Evolutionary conservation across 768 basidiomycete genomes (phyloP), one percentile per base, ranked within the genome.

Genomic region (Pulveroboletus sp.): DNA sequence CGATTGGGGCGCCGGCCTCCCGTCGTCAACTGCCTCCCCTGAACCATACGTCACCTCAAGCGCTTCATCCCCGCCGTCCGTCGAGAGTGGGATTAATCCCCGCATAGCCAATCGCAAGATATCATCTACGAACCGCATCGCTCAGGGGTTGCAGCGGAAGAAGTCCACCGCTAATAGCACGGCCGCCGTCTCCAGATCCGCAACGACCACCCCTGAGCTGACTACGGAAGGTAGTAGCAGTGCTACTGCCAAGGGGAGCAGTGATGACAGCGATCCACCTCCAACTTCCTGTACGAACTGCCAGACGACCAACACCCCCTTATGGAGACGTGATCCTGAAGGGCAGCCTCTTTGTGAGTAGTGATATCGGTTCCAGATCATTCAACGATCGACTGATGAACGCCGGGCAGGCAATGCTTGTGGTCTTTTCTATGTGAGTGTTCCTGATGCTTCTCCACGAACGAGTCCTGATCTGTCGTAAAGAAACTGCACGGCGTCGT

Each of bases 401-500:
- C 27, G 24, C 40, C 44, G 13, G 53, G 46, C 37, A 88, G 86
- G 89, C 63, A 93, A 91, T 68, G 90, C 93, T 12, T 96, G 93
- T 68, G 93, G 93, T 4, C 70, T 96, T 56, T 96, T 94, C 75
- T 93, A 81, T 72, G 89, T 91, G 66, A 77, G 87, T 83, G 16
- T 11, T 7, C n/a, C 9, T 29, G 29, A 30, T 23, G 20, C 14
- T 30, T 46, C 54, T 34, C 20, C n/a, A 1, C 17, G 47, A 39
- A 27, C 19, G 26, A 19, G 27, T 50, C 7, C 61, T 65, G 0
- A 68, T 29, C 5, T n/a, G 12, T 31, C 17, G 26, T 58, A 45
- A 58, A 94, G 90, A 97, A 97, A 83, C 73, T 98, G 32, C 95
- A 98, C 62, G 93, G 93, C 40, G 93, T 97, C 43, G 89, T 93